These are phyloP conservation scores for Gelatoporia subvermispora DNA, from an alignment of 768 basidiomycete species.

Conservation along the genomic window DNA sequence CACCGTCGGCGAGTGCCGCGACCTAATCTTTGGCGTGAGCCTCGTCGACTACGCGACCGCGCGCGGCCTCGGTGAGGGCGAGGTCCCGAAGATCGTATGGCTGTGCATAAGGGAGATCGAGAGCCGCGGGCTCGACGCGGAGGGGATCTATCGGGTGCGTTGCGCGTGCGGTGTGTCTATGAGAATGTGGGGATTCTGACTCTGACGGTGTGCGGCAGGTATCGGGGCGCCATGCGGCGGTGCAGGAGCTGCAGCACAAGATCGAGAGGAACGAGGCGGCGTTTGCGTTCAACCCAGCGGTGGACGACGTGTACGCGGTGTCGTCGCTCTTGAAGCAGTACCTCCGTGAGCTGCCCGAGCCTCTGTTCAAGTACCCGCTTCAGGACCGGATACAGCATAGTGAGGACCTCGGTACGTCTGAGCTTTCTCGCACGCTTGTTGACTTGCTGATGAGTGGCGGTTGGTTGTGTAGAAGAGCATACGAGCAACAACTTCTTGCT, in stretches of 20 bases:
- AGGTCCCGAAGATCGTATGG: slow-evolving; percentile 73
- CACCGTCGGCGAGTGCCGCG: slow-evolving; percentile 78
- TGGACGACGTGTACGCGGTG: slow-evolving; percentile 80
- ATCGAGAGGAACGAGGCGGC: slow-evolving; percentile 77
- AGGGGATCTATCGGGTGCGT: slow-evolving; percentile 77
- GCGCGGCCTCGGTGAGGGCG: slow-evolving; percentile 63
- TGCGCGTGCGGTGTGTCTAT: background rate
- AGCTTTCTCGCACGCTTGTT: background rate
- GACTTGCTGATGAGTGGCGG: slow-evolving; percentile 2
- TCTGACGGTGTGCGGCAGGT: slow-evolving; percentile 41
- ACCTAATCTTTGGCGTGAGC: slow-evolving; percentile 86
- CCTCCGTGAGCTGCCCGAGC: slow-evolving; percentile 84
- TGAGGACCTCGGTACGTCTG: slow-evolving; percentile 59
- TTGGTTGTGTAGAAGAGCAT: slow-evolving; percentile 58
- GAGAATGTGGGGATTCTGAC: no score
- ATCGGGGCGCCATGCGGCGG: slow-evolving; percentile 78
- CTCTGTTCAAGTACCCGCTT: slow-evolving; percentile 76
- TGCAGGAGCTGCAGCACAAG: slow-evolving; percentile 83
- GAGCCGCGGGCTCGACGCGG: slow-evolving; percentile 66
- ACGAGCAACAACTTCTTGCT: slow-evolving; percentile 63
- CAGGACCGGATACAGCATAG: slow-evolving; percentile 80
- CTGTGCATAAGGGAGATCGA: slow-evolving; percentile 85
- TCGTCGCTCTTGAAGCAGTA: slow-evolving; percentile 85
- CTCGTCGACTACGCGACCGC: slow-evolving; percentile 87
- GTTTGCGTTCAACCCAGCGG: slow-evolving; percentile 66